Conservation (phyloP, 2,329 filamentous ascomycete species). For the Penicillium corylophilum region DNA sequence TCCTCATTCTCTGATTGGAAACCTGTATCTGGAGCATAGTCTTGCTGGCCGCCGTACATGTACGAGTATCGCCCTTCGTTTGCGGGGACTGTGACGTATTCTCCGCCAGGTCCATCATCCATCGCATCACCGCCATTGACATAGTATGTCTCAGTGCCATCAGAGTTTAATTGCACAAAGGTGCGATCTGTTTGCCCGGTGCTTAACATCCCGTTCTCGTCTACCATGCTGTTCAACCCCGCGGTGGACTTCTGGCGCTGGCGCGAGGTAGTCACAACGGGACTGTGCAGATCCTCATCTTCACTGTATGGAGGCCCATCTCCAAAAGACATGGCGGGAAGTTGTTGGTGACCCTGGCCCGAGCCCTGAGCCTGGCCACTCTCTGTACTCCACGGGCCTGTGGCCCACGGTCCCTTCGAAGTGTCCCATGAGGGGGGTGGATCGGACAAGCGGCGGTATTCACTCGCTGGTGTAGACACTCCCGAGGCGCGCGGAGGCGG, state of each 20-base stretch:
- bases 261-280: conserved; percentile 75
- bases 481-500: conserved; percentile 70
- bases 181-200: conserved; percentile 54
- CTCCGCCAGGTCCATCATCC: conserved; percentile 70
- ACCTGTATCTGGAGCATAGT: conserved; percentile 31
- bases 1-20: conserved; percentile 50
- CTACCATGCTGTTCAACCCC: conserved; percentile 43
- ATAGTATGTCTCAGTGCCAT: conserved; percentile 74
- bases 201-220: conserved; percentile 14
- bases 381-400: conserved; percentile 48
- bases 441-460: conserved; percentile 78
- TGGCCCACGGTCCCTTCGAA: conserved; percentile 58
- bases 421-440: conserved; percentile 70
- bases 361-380: conserved; percentile 46
- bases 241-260: conserved; percentile 75
- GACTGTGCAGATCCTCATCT: conserved; percentile 91
- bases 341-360: conserved; percentile 58
- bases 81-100: conserved; percentile 75
- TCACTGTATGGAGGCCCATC: conserved; percentile 93
- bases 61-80: conserved; percentile 61
- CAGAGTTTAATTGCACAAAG: conserved; percentile 64
- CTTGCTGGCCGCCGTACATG: conserved; percentile 40
- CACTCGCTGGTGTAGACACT: conserved; percentile 80
- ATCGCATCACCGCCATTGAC: conserved; percentile 62
- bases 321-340: conserved; percentile 79